Conservation (phyloP, 164 flowering plant species). For the Magnolia officinalis region DNA sequence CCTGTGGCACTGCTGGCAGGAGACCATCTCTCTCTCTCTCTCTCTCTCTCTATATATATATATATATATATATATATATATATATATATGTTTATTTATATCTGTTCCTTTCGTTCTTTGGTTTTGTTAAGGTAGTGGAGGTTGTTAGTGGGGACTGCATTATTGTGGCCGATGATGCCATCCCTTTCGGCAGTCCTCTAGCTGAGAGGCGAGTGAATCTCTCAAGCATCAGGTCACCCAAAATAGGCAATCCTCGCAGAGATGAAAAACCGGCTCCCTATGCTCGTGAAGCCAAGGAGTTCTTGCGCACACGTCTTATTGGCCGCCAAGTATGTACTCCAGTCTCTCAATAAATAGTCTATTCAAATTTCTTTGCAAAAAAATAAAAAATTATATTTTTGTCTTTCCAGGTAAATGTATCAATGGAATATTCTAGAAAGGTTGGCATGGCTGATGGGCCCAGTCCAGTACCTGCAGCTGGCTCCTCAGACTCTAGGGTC, state of each 20-base stretch:
- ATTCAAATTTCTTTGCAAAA: background rate
- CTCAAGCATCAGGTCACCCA: slow-evolving; percentile 89
- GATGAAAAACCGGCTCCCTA: slow-evolving; percentile 79
- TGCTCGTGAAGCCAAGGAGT: slow-evolving; percentile 95
- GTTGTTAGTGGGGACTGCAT: slow-evolving; percentile 97
- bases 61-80: background rate
- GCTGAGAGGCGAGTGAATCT: slow-evolving; percentile 94
- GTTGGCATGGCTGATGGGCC: slow-evolving; percentile 58
- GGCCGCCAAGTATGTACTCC: slow-evolving; percentile 61
- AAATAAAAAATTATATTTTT: background rate
- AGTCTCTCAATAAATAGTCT: background rate
- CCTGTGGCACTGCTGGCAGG: background rate
- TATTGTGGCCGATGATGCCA: slow-evolving; percentile 87
- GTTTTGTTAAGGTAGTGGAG: slow-evolving; percentile 73
- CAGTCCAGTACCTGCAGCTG: slow-evolving; percentile 30
- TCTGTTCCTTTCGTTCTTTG: background rate
- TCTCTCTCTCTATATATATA: background rate
- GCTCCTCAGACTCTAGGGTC: slow-evolving; percentile 65
- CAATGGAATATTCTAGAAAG: slow-evolving; percentile 95
- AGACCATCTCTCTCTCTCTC: background rate
- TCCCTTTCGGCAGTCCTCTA: slow-evolving; percentile 79
- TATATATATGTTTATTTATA: background rate
- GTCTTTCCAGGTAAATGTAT: slow-evolving; percentile 65
- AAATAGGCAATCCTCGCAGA: slow-evolving; percentile 83
- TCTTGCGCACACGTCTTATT: slow-evolving; percentile 75